Percentiles rank a stretch among this genome's conserved stretches.
Evolutionary conservation across 345 rosid genomes (phyloP).

Genomic region (Laguncularia racemosa): DNA sequence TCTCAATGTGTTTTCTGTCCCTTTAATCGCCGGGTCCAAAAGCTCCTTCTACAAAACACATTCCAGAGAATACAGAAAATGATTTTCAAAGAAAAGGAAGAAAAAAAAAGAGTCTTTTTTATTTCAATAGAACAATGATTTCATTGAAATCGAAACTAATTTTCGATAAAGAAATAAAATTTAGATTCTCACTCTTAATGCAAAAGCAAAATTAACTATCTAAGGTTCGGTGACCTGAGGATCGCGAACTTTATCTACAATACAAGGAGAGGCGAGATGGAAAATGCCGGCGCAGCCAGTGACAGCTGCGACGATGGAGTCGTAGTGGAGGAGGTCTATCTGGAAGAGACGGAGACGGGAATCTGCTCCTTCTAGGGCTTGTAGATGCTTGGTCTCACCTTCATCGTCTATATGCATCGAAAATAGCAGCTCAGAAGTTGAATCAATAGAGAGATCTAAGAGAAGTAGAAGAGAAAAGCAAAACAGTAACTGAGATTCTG

Average conservation of each 20-base stretch:
- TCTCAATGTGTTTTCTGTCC: constrained; percentile 65
- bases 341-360: constrained; percentile 76
- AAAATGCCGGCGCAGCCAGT: constrained; percentile 71
- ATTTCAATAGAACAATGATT: no score
- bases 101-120: no score
- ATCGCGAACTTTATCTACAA: constrained; percentile 58
- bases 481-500: constrained; percentile 49
- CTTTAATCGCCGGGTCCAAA: constrained; percentile 80
- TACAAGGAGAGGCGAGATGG: constrained; percentile 94
- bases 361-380: constrained; percentile 68
- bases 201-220: background rate
- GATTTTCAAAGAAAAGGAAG: background rate
- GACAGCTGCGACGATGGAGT: constrained; percentile 53
- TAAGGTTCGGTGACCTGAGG: constrained; percentile 44
- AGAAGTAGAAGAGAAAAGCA: background rate
- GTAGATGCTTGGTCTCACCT: constrained; percentile 66
- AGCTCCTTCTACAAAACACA: constrained; percentile 45
- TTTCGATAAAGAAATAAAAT: no score
- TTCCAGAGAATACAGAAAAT: background rate
- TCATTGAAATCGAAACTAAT: no score
- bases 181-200: no score
- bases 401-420: constrained; percentile 34
- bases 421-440: background rate
- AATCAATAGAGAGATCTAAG: background rate
- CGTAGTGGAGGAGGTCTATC: constrained; percentile 78